phyloP scores from a whole-genome alignment of 73 alveolate species.

The Symbiodinium natans region DNA sequence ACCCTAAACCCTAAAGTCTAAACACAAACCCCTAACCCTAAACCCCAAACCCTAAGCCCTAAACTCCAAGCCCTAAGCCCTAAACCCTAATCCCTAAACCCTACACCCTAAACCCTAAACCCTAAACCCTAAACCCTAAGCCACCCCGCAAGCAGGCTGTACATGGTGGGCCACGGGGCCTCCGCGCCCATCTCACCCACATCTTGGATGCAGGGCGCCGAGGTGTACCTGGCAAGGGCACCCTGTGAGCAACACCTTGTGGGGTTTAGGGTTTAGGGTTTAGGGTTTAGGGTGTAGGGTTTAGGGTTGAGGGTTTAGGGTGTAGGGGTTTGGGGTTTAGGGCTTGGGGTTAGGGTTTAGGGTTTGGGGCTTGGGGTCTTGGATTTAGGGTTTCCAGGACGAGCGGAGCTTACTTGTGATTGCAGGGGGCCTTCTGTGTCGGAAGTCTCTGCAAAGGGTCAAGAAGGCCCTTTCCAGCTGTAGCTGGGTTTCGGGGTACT shows the following conservation, averaged over 20 bases:
- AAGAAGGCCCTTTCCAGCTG: too few species aligned
- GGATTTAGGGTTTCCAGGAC: too few species aligned
- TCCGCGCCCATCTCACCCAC: constrained; percentile 22
- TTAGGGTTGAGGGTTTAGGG: background rate
- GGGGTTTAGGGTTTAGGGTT: background rate
- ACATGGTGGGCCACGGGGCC: constrained; percentile 63
- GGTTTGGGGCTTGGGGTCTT: background rate
- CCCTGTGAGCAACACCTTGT: background rate
- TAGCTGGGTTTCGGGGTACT: too few species aligned
- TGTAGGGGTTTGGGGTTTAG: background rate
- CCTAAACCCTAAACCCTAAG: background rate
- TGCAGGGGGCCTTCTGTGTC: too few species aligned
- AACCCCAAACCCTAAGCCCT: too few species aligned
- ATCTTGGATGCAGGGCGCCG: constrained; percentile 84
- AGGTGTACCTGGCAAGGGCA: background rate
- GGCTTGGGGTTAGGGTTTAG: background rate
- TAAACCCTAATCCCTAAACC: background rate
- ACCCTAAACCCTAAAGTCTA: too few species aligned
- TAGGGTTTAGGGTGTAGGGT: background rate
- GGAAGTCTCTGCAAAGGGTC: too few species aligned
- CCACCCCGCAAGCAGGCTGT: background rate
- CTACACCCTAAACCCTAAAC: background rate
- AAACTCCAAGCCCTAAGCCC: too few species aligned
- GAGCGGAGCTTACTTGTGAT: too few species aligned
- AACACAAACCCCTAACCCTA: too few species aligned